Conservation (phyloP, 164 flowering plant species). For the Piper longum region DNA sequence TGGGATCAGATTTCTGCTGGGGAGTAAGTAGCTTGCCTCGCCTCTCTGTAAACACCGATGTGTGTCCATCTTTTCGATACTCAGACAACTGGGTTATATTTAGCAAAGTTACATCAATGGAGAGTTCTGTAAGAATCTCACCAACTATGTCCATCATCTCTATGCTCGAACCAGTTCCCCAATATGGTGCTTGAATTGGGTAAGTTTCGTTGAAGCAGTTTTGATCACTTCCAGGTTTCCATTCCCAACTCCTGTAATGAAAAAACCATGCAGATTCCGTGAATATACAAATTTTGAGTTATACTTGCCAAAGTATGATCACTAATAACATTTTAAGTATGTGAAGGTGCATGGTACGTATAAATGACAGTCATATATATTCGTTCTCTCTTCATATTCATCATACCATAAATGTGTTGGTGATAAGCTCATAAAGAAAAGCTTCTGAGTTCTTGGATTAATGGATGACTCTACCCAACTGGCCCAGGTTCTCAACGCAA, state of each 20-base stretch:
- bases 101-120: conserved; percentile 40
- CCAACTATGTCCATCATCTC: conserved; percentile 48
- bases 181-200: conserved; percentile 50
- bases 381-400: not conserved
- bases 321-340: not conserved
- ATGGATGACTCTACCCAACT: conserved; percentile 64
- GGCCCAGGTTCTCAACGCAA: conserved; percentile 76
- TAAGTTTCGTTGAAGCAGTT: conserved; percentile 72
- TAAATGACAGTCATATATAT: too few relatives aligned
- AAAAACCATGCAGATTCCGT: not conserved
- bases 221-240: conserved; percentile 56
- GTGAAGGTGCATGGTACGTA: not conserved
- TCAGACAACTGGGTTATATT: conserved; percentile 87
- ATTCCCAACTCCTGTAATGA: conserved; percentile 75
- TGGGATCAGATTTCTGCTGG: conserved; percentile 64
- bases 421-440: conserved; percentile 77
- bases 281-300: too few relatives aligned
- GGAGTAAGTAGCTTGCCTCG: conserved; percentile 74
- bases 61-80: conserved; percentile 73
- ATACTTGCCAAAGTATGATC: not conserved
- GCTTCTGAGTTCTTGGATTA: conserved; percentile 46
- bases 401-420: conserved; percentile 89
- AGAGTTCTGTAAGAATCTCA: conserved; percentile 26
- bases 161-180: conserved; percentile 74
- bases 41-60: conserved; percentile 63